Percentiles rank a stretch among this genome's conserved stretches.
Evolutionary conservation across 371 early-diverging fungal genomes (phyloP).

Genomic region (Parasitella parasitica): DNA sequence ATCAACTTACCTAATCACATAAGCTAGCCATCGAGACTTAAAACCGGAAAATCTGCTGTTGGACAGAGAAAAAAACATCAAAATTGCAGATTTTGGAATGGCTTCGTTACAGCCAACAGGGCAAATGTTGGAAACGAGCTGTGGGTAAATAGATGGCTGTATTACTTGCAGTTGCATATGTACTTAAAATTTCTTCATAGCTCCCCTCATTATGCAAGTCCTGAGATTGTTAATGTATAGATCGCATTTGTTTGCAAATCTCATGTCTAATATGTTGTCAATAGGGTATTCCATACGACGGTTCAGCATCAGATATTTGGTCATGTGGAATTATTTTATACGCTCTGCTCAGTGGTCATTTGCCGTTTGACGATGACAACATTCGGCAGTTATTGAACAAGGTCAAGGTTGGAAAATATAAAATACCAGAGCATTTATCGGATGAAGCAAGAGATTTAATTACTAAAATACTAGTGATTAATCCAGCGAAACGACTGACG

Average conservation of each 20-base stretch:
- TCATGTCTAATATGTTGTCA: too few species aligned
- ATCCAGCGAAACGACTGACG: conserved; percentile 41
- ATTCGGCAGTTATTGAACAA: conserved; percentile 73
- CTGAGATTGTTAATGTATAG: conserved; percentile 82
- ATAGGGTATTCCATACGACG: conserved; percentile 80
- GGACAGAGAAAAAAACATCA: conserved; percentile 72
- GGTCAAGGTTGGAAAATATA: conserved; percentile 58
- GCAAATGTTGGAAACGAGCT: conserved; percentile 75
- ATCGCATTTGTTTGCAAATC: too few species aligned
- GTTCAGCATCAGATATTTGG: conserved; percentile 90
- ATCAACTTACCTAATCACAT: not conserved
- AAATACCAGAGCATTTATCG: conserved; percentile 68
- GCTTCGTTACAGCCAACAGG: conserved; percentile 74
- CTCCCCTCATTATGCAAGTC: conserved; percentile 92
- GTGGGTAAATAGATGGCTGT: conserved; percentile 50
- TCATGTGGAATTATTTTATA: conserved; percentile 91
- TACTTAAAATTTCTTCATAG: conserved; percentile 7
- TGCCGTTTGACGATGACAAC: conserved; percentile 95
- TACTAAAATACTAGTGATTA: conserved; percentile 38
- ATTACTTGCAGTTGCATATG: not conserved
- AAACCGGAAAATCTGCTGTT: conserved; percentile 96
- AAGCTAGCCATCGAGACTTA: conserved; percentile 87
- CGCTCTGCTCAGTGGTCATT: conserved; percentile 82
- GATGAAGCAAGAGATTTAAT: conserved; percentile 62
- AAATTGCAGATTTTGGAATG: conserved; percentile 90